Conservation (phyloP, 495 filamentous ascomycete genomes). For the Penicillium desertorum region DNA sequence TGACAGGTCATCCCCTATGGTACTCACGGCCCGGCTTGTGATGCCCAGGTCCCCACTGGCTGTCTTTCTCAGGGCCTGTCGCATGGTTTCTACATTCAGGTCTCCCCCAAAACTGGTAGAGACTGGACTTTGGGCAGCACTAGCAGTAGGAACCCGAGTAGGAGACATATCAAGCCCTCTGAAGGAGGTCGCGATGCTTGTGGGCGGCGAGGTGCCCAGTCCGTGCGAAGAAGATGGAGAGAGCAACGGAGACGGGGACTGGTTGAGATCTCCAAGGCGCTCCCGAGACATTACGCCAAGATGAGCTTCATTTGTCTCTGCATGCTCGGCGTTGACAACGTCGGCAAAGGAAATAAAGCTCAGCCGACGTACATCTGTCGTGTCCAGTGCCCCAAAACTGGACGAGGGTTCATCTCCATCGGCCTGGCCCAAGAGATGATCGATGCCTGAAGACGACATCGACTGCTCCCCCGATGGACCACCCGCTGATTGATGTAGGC, state of each 20-base stretch:
- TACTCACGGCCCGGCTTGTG: slow-evolving; percentile 62
- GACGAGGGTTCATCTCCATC: slow-evolving; percentile 61
- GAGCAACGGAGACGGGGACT: slow-evolving; percentile 70
- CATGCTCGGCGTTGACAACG: slow-evolving; percentile 87
- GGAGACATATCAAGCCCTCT: slow-evolving; percentile 66
- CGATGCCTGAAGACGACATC: slow-evolving; percentile 31
- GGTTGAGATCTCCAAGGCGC: slow-evolving; percentile 39
- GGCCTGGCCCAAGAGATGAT: slow-evolving; percentile 36
- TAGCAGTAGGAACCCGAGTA: slow-evolving; percentile 26
- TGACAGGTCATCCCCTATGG: slow-evolving; percentile 43
- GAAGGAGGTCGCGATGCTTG: slow-evolving; percentile 63
- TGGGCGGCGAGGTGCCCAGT: slow-evolving; percentile 62
- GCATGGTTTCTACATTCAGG: slow-evolving; percentile 85
- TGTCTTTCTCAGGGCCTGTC: slow-evolving; percentile 69
- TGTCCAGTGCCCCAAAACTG: slow-evolving; percentile 57
- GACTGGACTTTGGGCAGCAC: slow-evolving; percentile 43
- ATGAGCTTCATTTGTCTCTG: slow-evolving; percentile 34
- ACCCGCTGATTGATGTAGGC: slow-evolving; percentile 74
- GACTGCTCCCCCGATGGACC: slow-evolving; percentile 36
- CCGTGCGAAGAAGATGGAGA: slow-evolving; percentile 68
- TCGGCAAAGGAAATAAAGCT: slow-evolving; percentile 95
- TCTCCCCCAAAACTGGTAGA: slow-evolving; percentile 59
- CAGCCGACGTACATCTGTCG: slow-evolving; percentile 73
- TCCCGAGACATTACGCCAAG: background rate
- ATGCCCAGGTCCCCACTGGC: slow-evolving; percentile 74